Conservation (phyloP, 73 alveolate species). For the Tetrahymena elliotti region DNA sequence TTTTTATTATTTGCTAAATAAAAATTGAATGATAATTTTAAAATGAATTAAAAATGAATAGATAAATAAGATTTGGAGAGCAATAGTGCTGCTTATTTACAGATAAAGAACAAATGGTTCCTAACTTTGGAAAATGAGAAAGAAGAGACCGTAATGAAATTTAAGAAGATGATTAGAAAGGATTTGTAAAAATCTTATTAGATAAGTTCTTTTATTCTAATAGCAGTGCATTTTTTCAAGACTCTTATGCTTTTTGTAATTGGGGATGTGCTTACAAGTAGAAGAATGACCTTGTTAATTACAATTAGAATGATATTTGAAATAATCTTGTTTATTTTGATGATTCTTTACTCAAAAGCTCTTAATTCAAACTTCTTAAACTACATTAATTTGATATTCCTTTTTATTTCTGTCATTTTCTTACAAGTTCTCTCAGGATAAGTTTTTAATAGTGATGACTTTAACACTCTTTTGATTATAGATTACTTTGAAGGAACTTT, state of each 20-base stretch:
- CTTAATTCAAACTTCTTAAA: background rate
- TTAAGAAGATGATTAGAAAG: background rate
- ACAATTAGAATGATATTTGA: background rate
- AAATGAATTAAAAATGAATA: background rate
- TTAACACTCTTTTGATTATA: background rate
- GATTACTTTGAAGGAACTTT: background rate
- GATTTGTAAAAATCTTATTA: background rate
- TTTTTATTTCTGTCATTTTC: background rate
- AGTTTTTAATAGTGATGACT: background rate
- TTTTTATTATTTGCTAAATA: background rate
- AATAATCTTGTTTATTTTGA: background rate
- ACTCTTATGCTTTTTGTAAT: background rate
- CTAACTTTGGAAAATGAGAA: background rate
- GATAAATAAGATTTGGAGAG: background rate
- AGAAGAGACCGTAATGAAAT: background rate
- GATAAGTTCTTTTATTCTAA: background rate
- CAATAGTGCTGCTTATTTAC: background rate
- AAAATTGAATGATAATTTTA: no score
- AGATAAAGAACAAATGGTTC: background rate
- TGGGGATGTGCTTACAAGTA: background rate
- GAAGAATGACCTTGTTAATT: background rate
- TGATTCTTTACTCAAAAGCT: background rate
- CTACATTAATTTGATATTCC: background rate
- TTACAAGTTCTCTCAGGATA: background rate
- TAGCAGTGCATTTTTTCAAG: background rate